Percentiles rank a stretch among this genome's conserved stretches.
These are phyloP conservation scores for Skeletonema grethae DNA, from an alignment of 108 stramenopile genomes.

Conservation along the genomic window DNA sequence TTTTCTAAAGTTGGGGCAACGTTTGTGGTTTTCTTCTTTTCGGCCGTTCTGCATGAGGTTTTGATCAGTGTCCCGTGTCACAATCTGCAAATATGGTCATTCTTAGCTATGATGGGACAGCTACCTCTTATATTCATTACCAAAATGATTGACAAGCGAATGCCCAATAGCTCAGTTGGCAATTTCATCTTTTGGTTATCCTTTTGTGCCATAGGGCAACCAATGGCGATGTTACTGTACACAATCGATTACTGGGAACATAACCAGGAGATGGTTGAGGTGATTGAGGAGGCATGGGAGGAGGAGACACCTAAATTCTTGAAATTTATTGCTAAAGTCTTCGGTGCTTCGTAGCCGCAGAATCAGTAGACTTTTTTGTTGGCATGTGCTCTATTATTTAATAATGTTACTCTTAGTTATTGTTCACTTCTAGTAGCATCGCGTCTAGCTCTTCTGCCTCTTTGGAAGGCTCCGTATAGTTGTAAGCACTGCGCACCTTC, in stretches of 20 bases:
- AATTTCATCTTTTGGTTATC: constrained; percentile 85
- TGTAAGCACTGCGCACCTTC: constrained; percentile 50
- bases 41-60: constrained; percentile 93
- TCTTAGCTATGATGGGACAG: constrained; percentile 93
- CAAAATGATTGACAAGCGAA: constrained; percentile 64
- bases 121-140: constrained; percentile 88
- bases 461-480: constrained; percentile 38
- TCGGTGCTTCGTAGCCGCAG: constrained; percentile 23
- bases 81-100: constrained; percentile 75
- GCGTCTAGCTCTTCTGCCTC: constrained; percentile 47
- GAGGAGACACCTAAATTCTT: constrained; percentile 13
- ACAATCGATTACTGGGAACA: constrained; percentile 76
- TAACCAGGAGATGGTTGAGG: constrained; percentile 15
- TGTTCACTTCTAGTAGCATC: constrained; percentile 48
- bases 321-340: constrained; percentile 22
- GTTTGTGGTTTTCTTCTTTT: constrained; percentile 87
- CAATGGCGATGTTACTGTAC: constrained; percentile 84
- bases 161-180: constrained; percentile 65
- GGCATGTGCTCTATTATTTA: neutral
- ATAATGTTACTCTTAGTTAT: neutral
- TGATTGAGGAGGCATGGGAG: too few relatives aligned
- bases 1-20: constrained; percentile 71
- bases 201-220: constrained; percentile 87
- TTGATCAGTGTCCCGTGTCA: constrained; percentile 89
- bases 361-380: neutral